Evolutionary conservation across 495 filamentous ascomycete genomes (phyloP), one percentile per base, ranked within the genome.

Genomic region (Margaritispora aquatica): DNA sequence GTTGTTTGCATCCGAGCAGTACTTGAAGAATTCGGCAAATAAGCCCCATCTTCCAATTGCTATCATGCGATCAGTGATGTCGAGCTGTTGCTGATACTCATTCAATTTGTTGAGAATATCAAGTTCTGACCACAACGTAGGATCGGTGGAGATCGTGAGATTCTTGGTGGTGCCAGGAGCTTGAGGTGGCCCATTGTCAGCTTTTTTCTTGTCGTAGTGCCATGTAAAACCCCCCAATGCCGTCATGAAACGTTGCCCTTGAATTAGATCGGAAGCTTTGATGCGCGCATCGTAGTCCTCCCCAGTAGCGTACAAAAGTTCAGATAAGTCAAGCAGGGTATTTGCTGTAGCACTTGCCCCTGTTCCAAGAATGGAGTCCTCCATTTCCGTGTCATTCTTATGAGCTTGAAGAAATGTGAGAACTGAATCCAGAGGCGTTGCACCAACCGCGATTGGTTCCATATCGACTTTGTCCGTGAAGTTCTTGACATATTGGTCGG

Each of bases 381-480:
- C 29, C 13, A 10, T 34, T 10, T 1, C 27, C 3, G 31, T 4
- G 53, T 59, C 57, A 8, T 19, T 44, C 22, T 38, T 22, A 24
- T 69, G 68, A 1, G 62, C 62, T 7, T 61, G 23, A 11, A 71
- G 41, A 61, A 74, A 80, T 0, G 76, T 51, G 0, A 80, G 54
- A 7, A 81, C 26, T 0, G 75, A 63, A 57, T 82, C 80, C 17
- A 80, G 59, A 2, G 76, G 69, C 0, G 77, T 75, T 0, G 74
- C 76, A 0, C 80, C 79, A 8, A 81, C 63, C 0, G 78, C 60
- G 0, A 80, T 38, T 19, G 75, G 60, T 17, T 61, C 49, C 51
- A 56, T 60, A n/a, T 50, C 51, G 9, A 62, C 57, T 2, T 58
- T 36, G 4, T 53, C 27, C 19, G 48, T 62, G 17, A 63, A 49